Conservation (phyloP, 1,139 yeast genomes). For the Pichia terricola region DNA sequence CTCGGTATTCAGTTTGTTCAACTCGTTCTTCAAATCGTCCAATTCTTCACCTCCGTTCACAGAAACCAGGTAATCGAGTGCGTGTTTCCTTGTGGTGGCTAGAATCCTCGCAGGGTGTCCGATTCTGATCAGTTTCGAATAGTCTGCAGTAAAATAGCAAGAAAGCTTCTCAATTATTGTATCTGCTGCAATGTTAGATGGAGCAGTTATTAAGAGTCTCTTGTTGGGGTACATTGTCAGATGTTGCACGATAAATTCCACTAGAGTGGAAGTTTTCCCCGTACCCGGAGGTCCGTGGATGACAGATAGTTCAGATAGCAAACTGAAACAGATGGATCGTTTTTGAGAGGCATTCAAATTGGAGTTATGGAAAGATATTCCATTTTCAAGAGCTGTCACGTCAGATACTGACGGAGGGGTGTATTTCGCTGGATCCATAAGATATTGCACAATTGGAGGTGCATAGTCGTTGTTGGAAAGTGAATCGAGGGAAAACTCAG, state of each 20-base stretch:
- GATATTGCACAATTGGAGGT: conserved; percentile 29
- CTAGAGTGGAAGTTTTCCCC: conserved; percentile 75
- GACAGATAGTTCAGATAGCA: conserved; percentile 38
- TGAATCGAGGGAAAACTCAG: conserved; percentile 33
- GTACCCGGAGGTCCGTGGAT: conserved; percentile 80
- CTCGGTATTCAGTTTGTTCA: conserved; percentile 47
- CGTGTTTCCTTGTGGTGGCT: conserved; percentile 54
- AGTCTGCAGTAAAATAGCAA: conserved; percentile 20
- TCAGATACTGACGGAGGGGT: conserved; percentile 9
- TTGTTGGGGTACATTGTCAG: conserved; percentile 34
- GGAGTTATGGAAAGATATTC: conserved; percentile 36
- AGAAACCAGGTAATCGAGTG: conserved; percentile 65
- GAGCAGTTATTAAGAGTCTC: conserved; percentile 83
- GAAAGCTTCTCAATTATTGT: conserved; percentile 75
- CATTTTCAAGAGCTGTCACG: background rate
- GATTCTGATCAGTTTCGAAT: conserved; percentile 54
- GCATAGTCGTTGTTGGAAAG: conserved; percentile 11
- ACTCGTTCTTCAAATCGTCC: conserved; percentile 46
- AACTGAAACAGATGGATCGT: conserved; percentile 44
- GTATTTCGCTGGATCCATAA: conserved; percentile 36
- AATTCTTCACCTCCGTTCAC: conserved; percentile 52
- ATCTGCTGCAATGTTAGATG: conserved; percentile 92
- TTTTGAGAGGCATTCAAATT: conserved; percentile 66
- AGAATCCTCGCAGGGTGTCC: conserved; percentile 92
- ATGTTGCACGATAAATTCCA: conserved; percentile 76